Evolutionary conservation across 352 stramenopile species (phyloP).

Genomic region (Phytophthora capsici): DNA sequence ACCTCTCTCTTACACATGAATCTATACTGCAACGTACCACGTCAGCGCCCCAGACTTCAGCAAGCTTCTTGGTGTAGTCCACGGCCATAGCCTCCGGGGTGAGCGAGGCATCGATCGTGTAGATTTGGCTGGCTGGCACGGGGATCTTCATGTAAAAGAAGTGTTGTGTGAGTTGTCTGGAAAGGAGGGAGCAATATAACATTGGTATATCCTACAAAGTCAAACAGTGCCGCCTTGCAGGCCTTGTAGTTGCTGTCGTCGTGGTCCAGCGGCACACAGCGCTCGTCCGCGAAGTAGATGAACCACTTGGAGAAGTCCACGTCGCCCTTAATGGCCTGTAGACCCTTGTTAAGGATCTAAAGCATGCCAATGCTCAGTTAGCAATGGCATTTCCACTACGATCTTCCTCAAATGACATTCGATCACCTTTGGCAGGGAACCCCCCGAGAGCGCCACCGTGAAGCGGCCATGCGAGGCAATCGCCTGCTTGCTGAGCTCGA

Average conservation of each 20-base stretch:
- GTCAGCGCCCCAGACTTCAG: conserved; percentile 64
- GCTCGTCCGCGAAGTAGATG: conserved; percentile 98
- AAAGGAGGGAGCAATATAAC: too few species aligned
- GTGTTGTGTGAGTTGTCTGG: neutral
- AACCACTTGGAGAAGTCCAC: conserved; percentile 97
- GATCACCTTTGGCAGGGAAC: conserved; percentile 80
- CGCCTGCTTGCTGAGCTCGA: conserved; percentile 65
- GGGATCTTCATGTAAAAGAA: conserved; percentile 19
- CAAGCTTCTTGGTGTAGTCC: conserved; percentile 81
- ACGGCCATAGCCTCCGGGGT: conserved; percentile 66
- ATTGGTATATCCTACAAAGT: conserved; percentile 51
- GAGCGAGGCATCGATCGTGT: conserved; percentile 90
- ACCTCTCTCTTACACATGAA: neutral
- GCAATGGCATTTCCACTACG: neutral
- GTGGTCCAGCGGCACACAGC: conserved; percentile 93
- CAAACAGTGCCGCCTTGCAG: conserved; percentile 91
- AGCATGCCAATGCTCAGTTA: neutral
- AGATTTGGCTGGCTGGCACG: conserved; percentile 75
- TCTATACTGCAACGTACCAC: conserved; percentile 43
- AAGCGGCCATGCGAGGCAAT: conserved; percentile 71
- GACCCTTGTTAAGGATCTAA: conserved; percentile 84
- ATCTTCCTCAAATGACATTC: neutral
- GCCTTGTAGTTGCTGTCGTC: conserved; percentile 96
- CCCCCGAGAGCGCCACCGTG: conserved; percentile 88
- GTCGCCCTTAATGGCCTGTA: conserved; percentile 74